Base-by-base conservation (phyloP, 2,329 filamentous ascomycete genomes). In the Aspergillus pseudoterreus region DNA sequence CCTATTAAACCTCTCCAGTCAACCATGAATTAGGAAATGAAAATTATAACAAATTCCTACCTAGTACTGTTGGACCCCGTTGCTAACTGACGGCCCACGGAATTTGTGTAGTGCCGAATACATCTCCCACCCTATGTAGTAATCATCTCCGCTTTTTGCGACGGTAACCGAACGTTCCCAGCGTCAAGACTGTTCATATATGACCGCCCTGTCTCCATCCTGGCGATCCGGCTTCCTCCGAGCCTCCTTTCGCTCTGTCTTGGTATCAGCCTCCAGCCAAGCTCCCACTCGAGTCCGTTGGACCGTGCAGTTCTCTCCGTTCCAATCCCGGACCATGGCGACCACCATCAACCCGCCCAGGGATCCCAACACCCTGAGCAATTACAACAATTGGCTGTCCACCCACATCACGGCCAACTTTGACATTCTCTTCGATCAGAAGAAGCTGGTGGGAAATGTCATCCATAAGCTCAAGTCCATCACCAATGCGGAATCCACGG, bases 341-440 rank as follows among this genome's bases (percentile, higher is more conserved):
- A 63, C 59, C 22, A 61, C 64, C 38, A 75, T 76, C 58, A 71
- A 69, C 39, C 68, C 70, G 43, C 75, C 78, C 46, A 83, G 89
- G 65, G 92, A 97, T 74, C 91, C 91, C 48, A 95, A 91, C 71
- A 96, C 94, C 22, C 75, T 94, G 53, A 88, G 89, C 67, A 97
- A 97, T 77, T 96, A 96, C 73, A 85, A 89, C 71, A 85, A 87
- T 50, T 96, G 90, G 85, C 79, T 83, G 55, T 96, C 90, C 15
- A 85, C 81, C 68, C 91, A 96, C 75, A 94, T 90, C 17, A 86
- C 83, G 17, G 88, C 89, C 52, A 84, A 88, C 70, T 83, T 96
- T 65, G 83, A 84, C 60, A 85, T 97, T 62, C 85, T 95, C 64
- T 99, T 97, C 69, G 82, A 87, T 54, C 79, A 84, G 66, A 88